Evolutionary conservation across 2,329 filamentous ascomycete genomes (phyloP).

Genomic region (Ophiostoma perfectum): DNA sequence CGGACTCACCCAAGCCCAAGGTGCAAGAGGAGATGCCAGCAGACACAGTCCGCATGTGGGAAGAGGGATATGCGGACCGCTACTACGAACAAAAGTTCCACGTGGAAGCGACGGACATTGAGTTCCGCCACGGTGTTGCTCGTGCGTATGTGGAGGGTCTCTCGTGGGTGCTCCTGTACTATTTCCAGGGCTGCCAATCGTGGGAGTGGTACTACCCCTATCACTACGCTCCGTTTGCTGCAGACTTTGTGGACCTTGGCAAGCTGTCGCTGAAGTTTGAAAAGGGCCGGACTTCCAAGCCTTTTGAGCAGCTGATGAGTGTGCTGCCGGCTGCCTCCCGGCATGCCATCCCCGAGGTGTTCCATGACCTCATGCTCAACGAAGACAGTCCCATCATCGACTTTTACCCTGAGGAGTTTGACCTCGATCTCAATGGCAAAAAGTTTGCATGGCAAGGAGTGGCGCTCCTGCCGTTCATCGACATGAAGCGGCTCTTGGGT

Average conservation of each 20-base stretch:
- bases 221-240: constrained; percentile 95
- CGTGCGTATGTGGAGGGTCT: constrained; percentile 90
- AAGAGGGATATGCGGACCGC: constrained; percentile 87
- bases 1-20: constrained; percentile 47
- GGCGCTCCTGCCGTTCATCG: constrained; percentile 89
- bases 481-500: constrained; percentile 75
- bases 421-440: constrained; percentile 91
- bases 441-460: constrained; percentile 99
- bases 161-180: constrained; percentile 92
- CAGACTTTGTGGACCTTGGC: constrained; percentile 80
- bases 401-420: constrained; percentile 94
- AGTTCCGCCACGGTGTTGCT: constrained; percentile 84
- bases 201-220: constrained; percentile 99
- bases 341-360: constrained; percentile 80
- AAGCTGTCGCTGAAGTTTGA: constrained; percentile 77
- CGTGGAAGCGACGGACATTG: constrained; percentile 71
- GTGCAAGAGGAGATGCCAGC: constrained; percentile 57
- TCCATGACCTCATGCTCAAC: constrained; percentile 85
- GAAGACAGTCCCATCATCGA: constrained; percentile 88
- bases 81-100: constrained; percentile 98
- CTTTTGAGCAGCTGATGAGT: constrained; percentile 97
- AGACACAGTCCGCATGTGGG: constrained; percentile 88
- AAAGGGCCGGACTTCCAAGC: constrained; percentile 77
- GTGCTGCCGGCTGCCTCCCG: constrained; percentile 90
- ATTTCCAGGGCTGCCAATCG: constrained; percentile 95